These are phyloP conservation scores for Saccharomycopsis hybrid DNA, from an alignment of 1,139 yeast genomes.

Conservation along the genomic window DNA sequence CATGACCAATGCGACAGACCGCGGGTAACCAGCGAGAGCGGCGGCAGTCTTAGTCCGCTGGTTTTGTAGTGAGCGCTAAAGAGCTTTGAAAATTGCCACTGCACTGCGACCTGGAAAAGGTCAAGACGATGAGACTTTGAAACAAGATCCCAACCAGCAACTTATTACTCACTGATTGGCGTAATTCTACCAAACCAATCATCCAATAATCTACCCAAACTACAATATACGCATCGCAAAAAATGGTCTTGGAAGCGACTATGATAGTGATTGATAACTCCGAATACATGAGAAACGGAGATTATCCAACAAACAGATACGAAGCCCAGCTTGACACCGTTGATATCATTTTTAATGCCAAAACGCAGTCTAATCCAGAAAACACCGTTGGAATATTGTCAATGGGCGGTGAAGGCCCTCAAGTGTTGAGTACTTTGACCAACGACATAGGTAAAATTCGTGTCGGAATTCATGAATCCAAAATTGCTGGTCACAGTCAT, in stretches of 20 bases:
- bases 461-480: constrained; percentile 81
- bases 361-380: constrained; percentile 86
- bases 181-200: too few relatives aligned
- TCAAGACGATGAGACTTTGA: too few relatives aligned
- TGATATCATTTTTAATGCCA: constrained; percentile 78
- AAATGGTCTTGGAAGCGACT: constrained; percentile 92
- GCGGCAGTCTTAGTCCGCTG: too few relatives aligned
- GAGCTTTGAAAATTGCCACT: too few relatives aligned
- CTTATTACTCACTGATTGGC: too few relatives aligned
- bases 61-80: too few relatives aligned
- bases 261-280: constrained; percentile 94
- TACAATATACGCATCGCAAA: constrained; percentile 13
- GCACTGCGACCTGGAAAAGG: too few relatives aligned
- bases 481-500: constrained; percentile 63
- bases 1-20: too few relatives aligned
- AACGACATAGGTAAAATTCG: constrained; percentile 82
- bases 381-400: constrained; percentile 88
- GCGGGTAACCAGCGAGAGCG: too few relatives aligned
- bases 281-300: constrained; percentile 94
- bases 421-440: constrained; percentile 82
- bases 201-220: too few relatives aligned
- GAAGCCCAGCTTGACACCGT: constrained; percentile 95
- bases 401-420: constrained; percentile 80
- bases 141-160: too few relatives aligned
- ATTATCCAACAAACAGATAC: constrained; percentile 80